These are phyloP conservation scores for Colletotrichum plurivorum DNA, from an alignment of 2,329 filamentous ascomycete genomes.

Conservation along the genomic window DNA sequence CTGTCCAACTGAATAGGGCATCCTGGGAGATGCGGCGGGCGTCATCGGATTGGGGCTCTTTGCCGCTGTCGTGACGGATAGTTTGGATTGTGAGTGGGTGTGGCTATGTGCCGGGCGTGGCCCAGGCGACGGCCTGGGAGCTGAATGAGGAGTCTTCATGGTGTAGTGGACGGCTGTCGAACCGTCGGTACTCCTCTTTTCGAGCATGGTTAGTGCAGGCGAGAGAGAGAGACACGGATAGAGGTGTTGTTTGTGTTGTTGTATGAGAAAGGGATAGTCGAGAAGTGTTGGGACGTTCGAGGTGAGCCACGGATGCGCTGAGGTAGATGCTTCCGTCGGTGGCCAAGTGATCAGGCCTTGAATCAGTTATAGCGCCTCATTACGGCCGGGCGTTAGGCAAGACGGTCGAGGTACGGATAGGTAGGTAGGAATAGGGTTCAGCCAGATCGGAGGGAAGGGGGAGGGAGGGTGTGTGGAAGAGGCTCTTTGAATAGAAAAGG, in stretches of 20 bases:
- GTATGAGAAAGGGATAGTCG: conserved; percentile 16
- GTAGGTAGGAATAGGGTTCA: conserved; percentile 32
- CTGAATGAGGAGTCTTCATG: conserved; percentile 59
- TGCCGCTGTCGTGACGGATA: conserved; percentile 45
- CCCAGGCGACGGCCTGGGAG: conserved; percentile 52
- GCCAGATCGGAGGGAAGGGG: conserved; percentile 36
- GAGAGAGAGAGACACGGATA: background rate
- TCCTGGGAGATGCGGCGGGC: conserved; percentile 66
- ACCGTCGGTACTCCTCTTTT: conserved; percentile 52
- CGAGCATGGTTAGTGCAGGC: conserved; percentile 48
- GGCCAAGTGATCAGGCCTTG: conserved; percentile 40
- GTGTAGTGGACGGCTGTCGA: conserved; percentile 54
- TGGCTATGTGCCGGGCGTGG: conserved; percentile 52
- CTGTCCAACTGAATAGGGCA: conserved; percentile 69
- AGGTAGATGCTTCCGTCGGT: conserved; percentile 32
- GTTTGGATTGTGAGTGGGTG: conserved; percentile 57
- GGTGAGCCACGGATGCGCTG: conserved; percentile 28
- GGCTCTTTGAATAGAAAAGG: conserved; percentile 34
- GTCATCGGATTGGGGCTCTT: conserved; percentile 61
- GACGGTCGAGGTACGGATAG: conserved; percentile 2
- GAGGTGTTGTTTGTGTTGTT: background rate
- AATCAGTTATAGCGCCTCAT: conserved; percentile 35
- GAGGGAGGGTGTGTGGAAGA: conserved; percentile 37
- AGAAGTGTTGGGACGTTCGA: conserved; percentile 17
- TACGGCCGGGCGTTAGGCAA: conserved; percentile 20